A percentile compares a stretch with the other conserved stretches of the same genome.
These are phyloP conservation scores for Ascoidea tarda DNA, from an alignment of 805 yeast species.

Conservation along the genomic window DNA sequence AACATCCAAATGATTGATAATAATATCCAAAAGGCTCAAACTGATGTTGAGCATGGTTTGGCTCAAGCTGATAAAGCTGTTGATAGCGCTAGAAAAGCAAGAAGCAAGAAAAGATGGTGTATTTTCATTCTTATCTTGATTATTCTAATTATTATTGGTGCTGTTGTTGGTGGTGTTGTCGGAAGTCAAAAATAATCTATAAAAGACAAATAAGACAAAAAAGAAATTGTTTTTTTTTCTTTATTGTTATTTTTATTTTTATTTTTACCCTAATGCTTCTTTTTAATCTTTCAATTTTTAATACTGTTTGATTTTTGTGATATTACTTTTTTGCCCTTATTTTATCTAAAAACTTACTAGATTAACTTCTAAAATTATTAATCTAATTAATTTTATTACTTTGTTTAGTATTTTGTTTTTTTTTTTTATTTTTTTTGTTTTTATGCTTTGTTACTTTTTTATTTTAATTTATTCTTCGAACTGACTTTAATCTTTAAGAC, in stretches of 20 bases:
- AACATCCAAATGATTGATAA: slow-evolving; percentile 72
- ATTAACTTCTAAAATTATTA: too few relatives aligned
- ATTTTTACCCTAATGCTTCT: too few relatives aligned
- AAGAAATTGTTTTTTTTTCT: not conserved
- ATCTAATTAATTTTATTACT: too few relatives aligned
- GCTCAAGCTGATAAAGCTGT: slow-evolving; percentile 90
- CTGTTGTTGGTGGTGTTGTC: slow-evolving; percentile 32
- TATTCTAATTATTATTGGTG: slow-evolving; percentile 48
- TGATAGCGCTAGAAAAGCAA: slow-evolving; percentile 72
- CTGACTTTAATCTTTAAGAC: too few relatives aligned
- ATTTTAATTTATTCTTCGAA: too few relatives aligned
- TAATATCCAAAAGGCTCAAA: slow-evolving; percentile 72
- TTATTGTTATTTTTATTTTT: not conserved
- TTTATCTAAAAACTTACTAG: too few relatives aligned
- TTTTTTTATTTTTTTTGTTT: too few relatives aligned
- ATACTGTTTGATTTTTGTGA: too few relatives aligned
- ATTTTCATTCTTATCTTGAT: slow-evolving; percentile 45
- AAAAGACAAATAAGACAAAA: not conserved
- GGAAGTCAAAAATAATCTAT: not conserved
- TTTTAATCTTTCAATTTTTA: too few relatives aligned
- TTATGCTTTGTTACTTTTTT: too few relatives aligned
- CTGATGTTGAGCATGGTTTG: slow-evolving; percentile 85
- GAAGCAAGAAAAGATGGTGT: slow-evolving; percentile 84
- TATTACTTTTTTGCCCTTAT: too few relatives aligned
- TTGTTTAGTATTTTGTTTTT: too few relatives aligned